These are phyloP conservation scores for Pythium periplocum DNA, from an alignment of 352 stramenopile genomes.

Conservation along the genomic window DNA sequence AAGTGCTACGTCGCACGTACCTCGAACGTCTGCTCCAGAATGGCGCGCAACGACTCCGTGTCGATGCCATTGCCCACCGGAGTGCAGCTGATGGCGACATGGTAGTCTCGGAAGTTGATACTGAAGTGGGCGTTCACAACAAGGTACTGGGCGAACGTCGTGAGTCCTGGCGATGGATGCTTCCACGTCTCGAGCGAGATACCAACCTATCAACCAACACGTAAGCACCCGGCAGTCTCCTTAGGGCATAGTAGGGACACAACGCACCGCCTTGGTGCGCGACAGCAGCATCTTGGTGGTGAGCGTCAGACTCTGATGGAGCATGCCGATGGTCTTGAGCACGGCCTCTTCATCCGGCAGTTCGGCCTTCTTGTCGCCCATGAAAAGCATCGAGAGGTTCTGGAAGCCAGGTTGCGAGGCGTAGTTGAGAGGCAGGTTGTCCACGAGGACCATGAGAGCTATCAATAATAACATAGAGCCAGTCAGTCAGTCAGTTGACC, in stretches of 20 bases:
- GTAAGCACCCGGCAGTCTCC: background rate
- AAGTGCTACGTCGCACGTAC: slow-evolving; percentile 10
- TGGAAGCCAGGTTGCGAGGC: slow-evolving; percentile 54
- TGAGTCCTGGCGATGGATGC: slow-evolving; percentile 25
- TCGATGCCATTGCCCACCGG: slow-evolving; percentile 31
- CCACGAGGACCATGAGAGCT: slow-evolving; percentile 64
- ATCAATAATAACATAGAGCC: background rate
- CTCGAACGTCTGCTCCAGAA: slow-evolving; percentile 57
- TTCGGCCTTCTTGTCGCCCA: slow-evolving; percentile 62
- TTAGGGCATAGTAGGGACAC: background rate
- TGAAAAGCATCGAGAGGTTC: slow-evolving; percentile 57
- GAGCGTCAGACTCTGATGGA: slow-evolving; percentile 70
- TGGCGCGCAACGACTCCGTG: slow-evolving; percentile 36
- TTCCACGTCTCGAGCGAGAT: slow-evolving; percentile 70
- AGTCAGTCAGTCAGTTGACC: background rate
- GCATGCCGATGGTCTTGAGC: slow-evolving; percentile 52
- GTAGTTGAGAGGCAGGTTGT: slow-evolving; percentile 69
- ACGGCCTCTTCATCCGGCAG: slow-evolving; percentile 54
- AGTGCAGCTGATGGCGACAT: slow-evolving; percentile 53
- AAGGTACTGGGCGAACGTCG: slow-evolving; percentile 45
- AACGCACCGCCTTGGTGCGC: slow-evolving; percentile 39
- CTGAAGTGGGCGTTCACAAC: slow-evolving; percentile 74
- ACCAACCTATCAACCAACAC: slow-evolving; percentile 22
- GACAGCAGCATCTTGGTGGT: slow-evolving; percentile 61
- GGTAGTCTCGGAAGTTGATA: slow-evolving; percentile 64